Base-by-base conservation (phyloP, 192 early-diverging fungal species). In the Podochytrium sp. region DNA sequence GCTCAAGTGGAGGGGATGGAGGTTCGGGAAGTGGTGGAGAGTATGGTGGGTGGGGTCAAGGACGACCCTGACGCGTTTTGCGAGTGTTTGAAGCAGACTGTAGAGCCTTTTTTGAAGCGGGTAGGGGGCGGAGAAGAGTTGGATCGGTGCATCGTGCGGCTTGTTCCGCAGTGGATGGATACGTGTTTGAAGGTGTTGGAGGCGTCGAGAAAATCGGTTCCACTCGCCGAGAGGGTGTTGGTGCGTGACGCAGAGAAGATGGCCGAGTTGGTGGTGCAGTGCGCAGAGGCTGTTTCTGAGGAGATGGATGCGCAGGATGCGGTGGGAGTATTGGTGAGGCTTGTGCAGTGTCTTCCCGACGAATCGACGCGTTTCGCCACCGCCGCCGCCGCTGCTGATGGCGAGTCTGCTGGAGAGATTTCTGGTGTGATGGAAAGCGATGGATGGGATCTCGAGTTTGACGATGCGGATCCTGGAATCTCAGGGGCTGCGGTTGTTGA, bases 361-460 rank as follows among this genome's bases (percentile, higher is more conserved):
- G 18, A 16, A 16, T 47, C 43, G n/a, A 27, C 52, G 23, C n/a
- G n/a, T n/a, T 33, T 75, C 52, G n/a, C n/a, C 42, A 33, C 41
- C 14, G 23, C 29, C n/a, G 16, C 16, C 16, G 4, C 16, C 38
- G 6, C 27, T 14, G 65, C n/a, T 18, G 42, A 4, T 20, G 25
- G 6, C 33, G n/a, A 18, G 2, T 42, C 38, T 32, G n/a, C n/a
- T n/a, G n/a, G n/a, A n/a, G n/a, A n/a, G n/a, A n/a, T 2, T 41
- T 20, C n/a, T 41, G 1, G 29, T 52, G 3, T 18, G 5, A 23
- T 30, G 53, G 27, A 4, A 41, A 51, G 10, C 35, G 67, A 71
- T 59, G 76, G 75, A 23, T 77, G 74, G 80, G 80, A 81, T 35
- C 68, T 73, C n/a, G 78, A 80, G n/a, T 65, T 77, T 23, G 70